Evolutionary conservation across 306 rosid genomes (phyloP), one percentile per base, ranked within the genome.

Genomic region (Lathyrus sativus): DNA sequence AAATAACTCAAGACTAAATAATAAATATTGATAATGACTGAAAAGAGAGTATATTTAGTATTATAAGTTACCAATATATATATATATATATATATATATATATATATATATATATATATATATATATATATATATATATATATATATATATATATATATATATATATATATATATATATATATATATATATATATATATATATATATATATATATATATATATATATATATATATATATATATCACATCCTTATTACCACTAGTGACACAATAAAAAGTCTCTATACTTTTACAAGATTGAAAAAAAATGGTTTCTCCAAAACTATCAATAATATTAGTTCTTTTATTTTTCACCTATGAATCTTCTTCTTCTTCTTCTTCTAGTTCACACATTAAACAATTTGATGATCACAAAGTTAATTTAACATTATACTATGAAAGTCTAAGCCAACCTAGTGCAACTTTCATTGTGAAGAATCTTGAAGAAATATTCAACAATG

Each of bases 401-500:
- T 0, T 41, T n/a, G 61, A 41, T 54, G 4, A 73, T 60, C 58
- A 78, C 58, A 84, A 88, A 79, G 82, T 88, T 31, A 84, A 85
- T 66, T 61, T 86, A 10, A 73, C 91, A 18, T 61, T 88, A 15
- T 86, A 88, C 66, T 86, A 80, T 18, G 86, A 82, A 15, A 70
- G 87, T 42, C 39, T 85, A 8, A 49, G 59, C 66, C 58, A 63
- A 57, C 6, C 41, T 62, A 76, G 81, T 57, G 79, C 86, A 0
- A 12, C 44, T 48, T 84, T 86, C 85, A 82, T 88, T 0, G 67
- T 80, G 7, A 53, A 54, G 68, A 75, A 84, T 70, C 85, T 88
- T 17, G 29, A 51, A 13, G 59, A 13, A 17, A 49, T 82, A 54
- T 88, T 86, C 66, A 37, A 74, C 72, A 39, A 45, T 1, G 71